Base-by-base conservation (phyloP, 352 stramenopile genomes). In the Lagenidium giganteum region DNA sequence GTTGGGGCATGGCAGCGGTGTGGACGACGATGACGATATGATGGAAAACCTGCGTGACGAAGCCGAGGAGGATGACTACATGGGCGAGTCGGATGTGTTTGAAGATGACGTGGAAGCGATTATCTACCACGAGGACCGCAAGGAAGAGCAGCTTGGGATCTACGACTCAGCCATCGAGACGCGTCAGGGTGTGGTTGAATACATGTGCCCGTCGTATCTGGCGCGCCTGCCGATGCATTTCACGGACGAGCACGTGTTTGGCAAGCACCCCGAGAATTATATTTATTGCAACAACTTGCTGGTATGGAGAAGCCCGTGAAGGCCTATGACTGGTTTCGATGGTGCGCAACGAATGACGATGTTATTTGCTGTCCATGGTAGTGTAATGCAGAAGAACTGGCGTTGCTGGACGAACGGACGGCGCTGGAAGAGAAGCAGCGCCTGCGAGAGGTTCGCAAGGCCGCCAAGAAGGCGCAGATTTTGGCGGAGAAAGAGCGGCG, bases 261-360 rank as follows among this genome's bases (percentile, higher is more conserved):
- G 76, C 17, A 63, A 71, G 43, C 57, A 73, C 33, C 70, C 69
- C 2, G 62, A 83, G 47, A 54, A 78, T 44, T 83, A 67, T 79
- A 67, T 88, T 70, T 78, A 85, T 69, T 81, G 72, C 61, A 83
- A 85, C 62, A 88, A 88, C 50, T 47, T 86, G 16, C 46, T 82
- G 70, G 76, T 88, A 60, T 6, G 34, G 21, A 4, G 54, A 34
- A 8, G 9, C 22, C 26, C n/a, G 17, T 35, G 4, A 11, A 24
- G 11, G n/a, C 12, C 32, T n/a, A 33, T 12, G 12, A 21, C 31
- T 37, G 16, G 18, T 38, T 8, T 38, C 32, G 11, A n/a, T n/a
- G n/a, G n/a, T n/a, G n/a, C n/a, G n/a, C n/a, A 12, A 20, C 26
- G 35, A 16, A 30, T 20, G 50, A 20, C 33, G 79, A 66, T 58